Evolutionary conservation across 495 filamentous ascomycete species (phyloP), one percentile per base, ranked within the genome.

Genomic region (Hypoxylon intermedium): DNA sequence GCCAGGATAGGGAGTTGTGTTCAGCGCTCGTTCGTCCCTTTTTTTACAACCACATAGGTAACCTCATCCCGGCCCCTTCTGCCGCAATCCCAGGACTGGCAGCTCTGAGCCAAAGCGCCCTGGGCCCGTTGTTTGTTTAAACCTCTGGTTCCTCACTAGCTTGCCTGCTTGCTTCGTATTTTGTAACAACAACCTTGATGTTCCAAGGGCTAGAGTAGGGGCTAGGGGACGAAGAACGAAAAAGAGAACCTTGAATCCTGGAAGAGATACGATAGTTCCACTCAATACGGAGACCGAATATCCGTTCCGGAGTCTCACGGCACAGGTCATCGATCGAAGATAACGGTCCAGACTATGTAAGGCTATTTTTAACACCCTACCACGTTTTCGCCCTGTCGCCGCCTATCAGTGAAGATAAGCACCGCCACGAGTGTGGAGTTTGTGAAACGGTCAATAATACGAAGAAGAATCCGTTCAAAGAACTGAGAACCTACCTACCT

Each of bases 1-100:
- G 45, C 62, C 51, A 57, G 47, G 62, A 65, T 65, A 65, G 62
- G 62, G 56, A 65, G 62, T 57, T 65, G 56, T 65, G 56, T 65
- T 53, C 38, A 56, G 31, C 30, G 45, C 52, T 56, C 54, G 56
- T 57, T 60, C 62, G 52, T 64, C 43, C 37, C 13, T 7, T 51
- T 43, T 31, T 42, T n/a, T n/a, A n/a, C 49, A 11, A 49, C 40
- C 30, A 26, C 31, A 26, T 60, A 60, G 60, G 40, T 46, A 48
- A 20, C 36, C 42, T 16, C 36, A 60, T 53, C 52, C 56, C 62
- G 62, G 62, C 16, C 41, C 2, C 34, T 52, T 52, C 45, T 65
- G 36, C 62, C 62, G 62, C 21, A 37, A 57, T 53, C 51, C 53
- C 62, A 65, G 42, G 52, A 48, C 47, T 48, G 46, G 41, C 56